Conservation (phyloP, 192 early-diverging fungal genomes). For the Chytriomyces sp. region DNA sequence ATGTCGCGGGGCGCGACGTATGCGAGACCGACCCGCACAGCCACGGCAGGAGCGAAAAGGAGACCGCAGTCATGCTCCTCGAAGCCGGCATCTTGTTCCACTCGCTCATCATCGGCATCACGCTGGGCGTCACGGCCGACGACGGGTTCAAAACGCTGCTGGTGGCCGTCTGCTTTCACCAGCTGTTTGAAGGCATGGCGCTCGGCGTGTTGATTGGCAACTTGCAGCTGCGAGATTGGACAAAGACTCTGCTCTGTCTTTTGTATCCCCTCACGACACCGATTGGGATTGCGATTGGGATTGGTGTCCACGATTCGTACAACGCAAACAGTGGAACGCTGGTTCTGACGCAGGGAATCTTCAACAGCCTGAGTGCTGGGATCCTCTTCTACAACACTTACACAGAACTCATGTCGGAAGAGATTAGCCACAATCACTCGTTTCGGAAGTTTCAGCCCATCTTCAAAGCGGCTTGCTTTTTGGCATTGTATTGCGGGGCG, state of each 20-base stretch:
- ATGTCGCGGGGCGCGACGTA: neutral
- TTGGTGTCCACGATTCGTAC: conserved; percentile 66
- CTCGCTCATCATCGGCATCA: too few relatives aligned
- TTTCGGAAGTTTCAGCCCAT: conserved; percentile 47
- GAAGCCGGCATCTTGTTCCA: conserved; percentile 51
- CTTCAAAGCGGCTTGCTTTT: conserved; percentile 56
- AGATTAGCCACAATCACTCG: conserved; percentile 60
- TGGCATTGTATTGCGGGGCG: conserved; percentile 71
- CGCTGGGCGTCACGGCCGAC: conserved; percentile 37
- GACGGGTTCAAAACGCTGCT: conserved; percentile 41
- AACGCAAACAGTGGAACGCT: conserved; percentile 53
- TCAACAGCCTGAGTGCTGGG: conserved; percentile 72
- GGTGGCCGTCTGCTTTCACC: conserved; percentile 53
- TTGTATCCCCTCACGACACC: conserved; percentile 78
- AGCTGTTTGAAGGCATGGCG: conserved; percentile 45
- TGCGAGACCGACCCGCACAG: neutral
- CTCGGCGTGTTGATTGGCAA: conserved; percentile 27
- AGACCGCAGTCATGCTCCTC: conserved; percentile 34
- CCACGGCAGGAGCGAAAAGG: conserved; percentile 14
- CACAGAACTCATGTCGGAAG: conserved; percentile 71
- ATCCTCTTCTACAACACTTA: conserved; percentile 79
- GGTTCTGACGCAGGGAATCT: conserved; percentile 71
- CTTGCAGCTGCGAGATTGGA: neutral
- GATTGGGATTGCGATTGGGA: conserved; percentile 75
- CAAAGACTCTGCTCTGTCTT: conserved; percentile 6